Evolutionary conservation across 1,284 basidiomycete genomes (phyloP).

Genomic region (Ustilago trichophora): DNA sequence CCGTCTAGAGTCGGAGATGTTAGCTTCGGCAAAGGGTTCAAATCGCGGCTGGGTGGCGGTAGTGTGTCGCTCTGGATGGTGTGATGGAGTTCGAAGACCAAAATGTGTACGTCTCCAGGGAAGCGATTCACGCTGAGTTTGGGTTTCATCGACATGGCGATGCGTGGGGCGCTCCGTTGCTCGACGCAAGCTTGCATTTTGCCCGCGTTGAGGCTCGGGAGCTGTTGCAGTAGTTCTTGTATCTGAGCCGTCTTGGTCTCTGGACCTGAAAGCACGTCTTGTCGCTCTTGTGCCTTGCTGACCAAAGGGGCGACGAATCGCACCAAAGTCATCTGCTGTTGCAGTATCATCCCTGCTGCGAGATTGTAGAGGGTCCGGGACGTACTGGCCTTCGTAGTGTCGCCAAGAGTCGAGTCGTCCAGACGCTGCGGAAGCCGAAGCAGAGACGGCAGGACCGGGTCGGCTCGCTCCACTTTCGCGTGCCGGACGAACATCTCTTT

Average conservation of each 20-base stretch:
- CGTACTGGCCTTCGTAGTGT: no score
- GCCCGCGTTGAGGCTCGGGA: background rate
- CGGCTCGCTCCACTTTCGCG: no score
- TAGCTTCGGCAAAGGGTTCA: conserved; percentile 11
- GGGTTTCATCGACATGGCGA: background rate
- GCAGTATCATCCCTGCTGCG: background rate
- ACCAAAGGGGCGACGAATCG: conserved; percentile 5
- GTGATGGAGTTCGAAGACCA: conserved; percentile 11
- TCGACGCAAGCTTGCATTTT: background rate
- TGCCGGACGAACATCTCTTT: background rate
- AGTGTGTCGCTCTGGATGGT: conserved; percentile 4
- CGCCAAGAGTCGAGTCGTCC: no score
- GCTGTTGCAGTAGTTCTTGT: background rate
- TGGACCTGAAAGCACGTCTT: background rate
- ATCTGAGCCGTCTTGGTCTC: background rate
- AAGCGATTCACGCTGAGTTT: background rate
- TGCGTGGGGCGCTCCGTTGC: background rate
- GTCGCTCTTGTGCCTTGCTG: conserved; percentile 1
- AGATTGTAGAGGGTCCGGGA: background rate
- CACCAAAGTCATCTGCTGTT: conserved; percentile 12
- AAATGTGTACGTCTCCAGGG: conserved; percentile 18
- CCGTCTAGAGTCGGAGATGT: background rate
- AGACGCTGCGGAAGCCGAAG: background rate
- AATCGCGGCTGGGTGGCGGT: conserved; percentile 8
- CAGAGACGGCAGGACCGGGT: no score